These are phyloP conservation scores for Plenodomus biglobosus DNA, from an alignment of 2,329 filamentous ascomycete species.

Conservation along the genomic window DNA sequence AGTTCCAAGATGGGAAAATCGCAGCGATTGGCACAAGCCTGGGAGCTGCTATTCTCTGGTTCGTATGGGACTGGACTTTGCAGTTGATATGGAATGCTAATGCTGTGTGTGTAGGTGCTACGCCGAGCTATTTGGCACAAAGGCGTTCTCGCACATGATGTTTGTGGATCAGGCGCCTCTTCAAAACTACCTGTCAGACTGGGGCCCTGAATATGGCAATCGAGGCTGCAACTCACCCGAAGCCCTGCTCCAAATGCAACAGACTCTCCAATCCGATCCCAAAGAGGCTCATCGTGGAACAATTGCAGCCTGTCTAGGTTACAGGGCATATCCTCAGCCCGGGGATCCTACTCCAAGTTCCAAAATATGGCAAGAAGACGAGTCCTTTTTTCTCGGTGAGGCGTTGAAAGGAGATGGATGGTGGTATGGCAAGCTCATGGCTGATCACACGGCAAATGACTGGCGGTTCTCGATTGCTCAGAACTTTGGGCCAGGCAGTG, in stretches of 20 bases:
- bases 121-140: slow-evolving; percentile 28
- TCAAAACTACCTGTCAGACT: slow-evolving; percentile 29
- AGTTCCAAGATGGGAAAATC: slow-evolving; percentile 8
- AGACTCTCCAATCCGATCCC: slow-evolving; percentile 12
- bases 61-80: neutral
- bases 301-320: slow-evolving; percentile 28
- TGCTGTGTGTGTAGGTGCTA: slow-evolving; percentile 17
- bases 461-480: slow-evolving; percentile 27
- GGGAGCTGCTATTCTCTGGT: slow-evolving; percentile 29
- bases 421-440: slow-evolving; percentile 37
- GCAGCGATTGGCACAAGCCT: slow-evolving; percentile 24
- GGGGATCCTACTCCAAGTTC: slow-evolving; percentile 12
- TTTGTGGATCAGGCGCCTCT: slow-evolving; percentile 35
- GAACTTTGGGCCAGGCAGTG: slow-evolving; percentile 18
- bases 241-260: slow-evolving; percentile 18
- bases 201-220: slow-evolving; percentile 26
- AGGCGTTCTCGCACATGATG: slow-evolving; percentile 22
- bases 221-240: slow-evolving; percentile 21
- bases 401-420: slow-evolving; percentile 27
- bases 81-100: neutral
- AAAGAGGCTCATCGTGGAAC: slow-evolving; percentile 22
- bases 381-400: slow-evolving; percentile 26
- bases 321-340: slow-evolving; percentile 22
- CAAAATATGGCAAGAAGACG: slow-evolving; percentile 22
- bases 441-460: slow-evolving; percentile 33